Evolutionary conservation across 163 green algal genomes (phyloP).

Genomic region (Scenedesmus sp.): DNA sequence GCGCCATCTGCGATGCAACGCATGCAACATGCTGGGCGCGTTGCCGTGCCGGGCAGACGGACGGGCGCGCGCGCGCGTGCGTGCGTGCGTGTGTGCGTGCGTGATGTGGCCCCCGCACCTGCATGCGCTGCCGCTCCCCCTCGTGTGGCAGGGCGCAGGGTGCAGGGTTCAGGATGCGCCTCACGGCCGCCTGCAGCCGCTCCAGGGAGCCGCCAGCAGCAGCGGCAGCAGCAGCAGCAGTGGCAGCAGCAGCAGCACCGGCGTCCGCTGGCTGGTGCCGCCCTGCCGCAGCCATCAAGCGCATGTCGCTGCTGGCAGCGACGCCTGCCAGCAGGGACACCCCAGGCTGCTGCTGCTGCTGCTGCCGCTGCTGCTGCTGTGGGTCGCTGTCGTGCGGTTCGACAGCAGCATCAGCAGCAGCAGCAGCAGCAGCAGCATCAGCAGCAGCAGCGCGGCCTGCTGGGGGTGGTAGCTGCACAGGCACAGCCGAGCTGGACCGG

Average conservation of each 20-base stretch:
- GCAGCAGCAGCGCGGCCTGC: background rate
- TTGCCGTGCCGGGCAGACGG: too few species aligned
- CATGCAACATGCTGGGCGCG: too few species aligned
- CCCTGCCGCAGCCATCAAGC: background rate
- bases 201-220: background rate
- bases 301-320: background rate
- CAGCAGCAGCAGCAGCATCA: background rate
- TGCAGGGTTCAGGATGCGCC: background rate
- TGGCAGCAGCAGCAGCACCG: background rate
- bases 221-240: background rate
- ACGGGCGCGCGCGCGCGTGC: too few species aligned
- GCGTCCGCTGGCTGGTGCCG: background rate
- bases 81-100: too few species aligned
- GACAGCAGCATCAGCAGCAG: too few species aligned
- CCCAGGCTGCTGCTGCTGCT: slow-evolving; percentile 17
- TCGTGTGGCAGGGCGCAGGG: too few species aligned
- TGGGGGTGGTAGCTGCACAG: background rate
- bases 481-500: background rate
- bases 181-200: background rate
- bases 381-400: background rate
- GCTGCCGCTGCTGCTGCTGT: slow-evolving; percentile 10
- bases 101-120: too few species aligned
- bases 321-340: background rate
- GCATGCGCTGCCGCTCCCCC: background rate
- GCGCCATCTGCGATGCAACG: too few species aligned